phyloP scores from a whole-genome alignment of 2,329 filamentous ascomycete genomes.

The Penicillium occitanis region DNA sequence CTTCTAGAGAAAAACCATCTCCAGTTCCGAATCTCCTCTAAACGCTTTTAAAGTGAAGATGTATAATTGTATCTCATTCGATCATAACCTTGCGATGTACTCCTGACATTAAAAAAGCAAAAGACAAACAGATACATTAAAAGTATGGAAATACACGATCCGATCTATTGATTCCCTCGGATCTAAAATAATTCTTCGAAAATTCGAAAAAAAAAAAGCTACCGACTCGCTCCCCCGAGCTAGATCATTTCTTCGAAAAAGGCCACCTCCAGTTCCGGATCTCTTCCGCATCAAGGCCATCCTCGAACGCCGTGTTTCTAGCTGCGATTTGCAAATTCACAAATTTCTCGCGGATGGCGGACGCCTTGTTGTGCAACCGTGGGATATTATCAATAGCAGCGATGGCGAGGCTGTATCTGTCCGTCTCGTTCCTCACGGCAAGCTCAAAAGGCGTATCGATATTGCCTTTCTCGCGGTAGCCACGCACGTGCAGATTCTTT shows the following conservation, averaged over 20 bases:
- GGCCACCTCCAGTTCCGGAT: constrained; percentile 69
- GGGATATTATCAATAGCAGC: constrained; percentile 70
- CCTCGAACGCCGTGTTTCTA: constrained; percentile 65
- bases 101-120: background rate
- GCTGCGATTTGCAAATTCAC: constrained; percentile 64
- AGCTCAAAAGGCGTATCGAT: constrained; percentile 79
- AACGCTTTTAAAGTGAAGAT: constrained; percentile 45
- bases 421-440: constrained; percentile 73
- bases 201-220: too few species aligned
- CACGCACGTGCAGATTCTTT: constrained; percentile 69
- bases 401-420: constrained; percentile 74
- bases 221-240: background rate
- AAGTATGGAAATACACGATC: background rate
- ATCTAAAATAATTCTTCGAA: too few species aligned
- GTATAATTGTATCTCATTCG: background rate
- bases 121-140: background rate
- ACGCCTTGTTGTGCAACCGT: constrained; percentile 62
- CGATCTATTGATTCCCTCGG: background rate
- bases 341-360: constrained; percentile 62
- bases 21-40: constrained; percentile 65
- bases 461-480: constrained; percentile 81
- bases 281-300: constrained; percentile 66
- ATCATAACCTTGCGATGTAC: background rate
- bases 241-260: constrained; percentile 28
- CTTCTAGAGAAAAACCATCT: constrained; percentile 55